Base-by-base conservation (phyloP, 2,329 filamentous ascomycete species). In the Ciborinia camelliae region DNA sequence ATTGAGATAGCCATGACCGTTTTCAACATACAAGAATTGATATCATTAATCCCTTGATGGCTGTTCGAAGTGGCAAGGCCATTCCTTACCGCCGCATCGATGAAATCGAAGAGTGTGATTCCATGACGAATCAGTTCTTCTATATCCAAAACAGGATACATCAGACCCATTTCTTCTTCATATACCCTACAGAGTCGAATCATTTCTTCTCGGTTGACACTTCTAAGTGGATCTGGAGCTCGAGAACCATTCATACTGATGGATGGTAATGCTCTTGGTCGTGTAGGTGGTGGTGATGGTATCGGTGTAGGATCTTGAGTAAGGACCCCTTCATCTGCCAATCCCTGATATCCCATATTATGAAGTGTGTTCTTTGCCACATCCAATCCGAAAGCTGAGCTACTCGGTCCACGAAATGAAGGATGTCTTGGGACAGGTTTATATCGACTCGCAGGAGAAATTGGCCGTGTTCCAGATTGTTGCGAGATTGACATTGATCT, bases 161-260 rank as follows among this genome's bases (percentile, higher is more conserved):
- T 96, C 72, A 94, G 85, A 51, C 91, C 91, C 72, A 96, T 88
- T 75, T 97, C 93, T 71, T 97, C 92, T 70, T 96, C 90, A 73
- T 95, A 94, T 0, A 96, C 80, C 18, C 85, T 82, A 69, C 91
- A 91, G 18, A 97, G 78, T 1, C 91, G 86, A 26, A 94, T 76
- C 72, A 95, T 91, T 73, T 97, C 92, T 43, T 92, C 86, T 72
- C 89, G 88, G 62, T 85, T 84, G 57, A 96, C 84, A 9, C 87
- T 82, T 86, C 92, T 93, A 35, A 98, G 84, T 0, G 92, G 92
- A 73, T 97, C 94, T 71, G 88, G 82, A 67, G 79, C 79, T 72
- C 88, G 82, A 67, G 79, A 78, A 2, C 61, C 72, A 30, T 64
- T 65, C 3, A 53, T 63, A 48, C 53, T 63, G 18, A 58, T 58